Conservation (phyloP, 2,329 filamentous ascomycete genomes). For the Exserohilum rostratum region DNA sequence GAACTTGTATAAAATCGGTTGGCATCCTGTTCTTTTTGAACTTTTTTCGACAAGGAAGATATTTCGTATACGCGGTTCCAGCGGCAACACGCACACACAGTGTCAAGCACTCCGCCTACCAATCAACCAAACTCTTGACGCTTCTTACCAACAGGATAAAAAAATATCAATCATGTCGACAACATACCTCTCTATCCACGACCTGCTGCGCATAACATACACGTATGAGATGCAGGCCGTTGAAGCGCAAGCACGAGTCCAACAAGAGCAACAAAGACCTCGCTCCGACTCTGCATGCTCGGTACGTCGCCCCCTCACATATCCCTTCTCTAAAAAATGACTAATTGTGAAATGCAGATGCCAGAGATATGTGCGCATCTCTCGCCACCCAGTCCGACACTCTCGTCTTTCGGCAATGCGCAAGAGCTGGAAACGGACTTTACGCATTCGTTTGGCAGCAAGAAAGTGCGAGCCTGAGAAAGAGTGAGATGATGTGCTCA, state of each 20-base stretch:
- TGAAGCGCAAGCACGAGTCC: constrained; percentile 19
- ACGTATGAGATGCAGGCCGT: constrained; percentile 39
- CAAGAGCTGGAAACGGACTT: constrained; percentile 39
- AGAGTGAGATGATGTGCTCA: neutral
- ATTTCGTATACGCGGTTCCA: neutral
- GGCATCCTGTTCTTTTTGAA: neutral
- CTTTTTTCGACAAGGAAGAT: neutral
- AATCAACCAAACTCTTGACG: neutral
- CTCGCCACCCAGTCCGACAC: constrained; percentile 16
- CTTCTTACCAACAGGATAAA: neutral
- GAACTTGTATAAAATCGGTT: constrained; percentile 8
- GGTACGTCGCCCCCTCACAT: too few relatives aligned
- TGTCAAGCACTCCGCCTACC: too few relatives aligned
- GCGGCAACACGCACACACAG: neutral
- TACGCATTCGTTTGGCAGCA: constrained; percentile 31
- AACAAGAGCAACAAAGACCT: constrained; percentile 7
- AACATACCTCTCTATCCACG: constrained; percentile 37
- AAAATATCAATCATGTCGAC: constrained; percentile 36
- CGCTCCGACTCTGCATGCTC: constrained; percentile 33
- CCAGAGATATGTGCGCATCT: constrained; percentile 33
- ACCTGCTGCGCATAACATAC: constrained; percentile 44
- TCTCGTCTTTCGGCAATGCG: constrained; percentile 9
- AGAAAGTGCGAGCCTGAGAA: constrained; percentile 7
- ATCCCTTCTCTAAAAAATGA: too few relatives aligned
- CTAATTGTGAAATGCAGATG: constrained; percentile 23